phyloP scores from a whole-genome alignment of 2,329 filamentous ascomycete genomes.

The Aspergillus awamori region DNA sequence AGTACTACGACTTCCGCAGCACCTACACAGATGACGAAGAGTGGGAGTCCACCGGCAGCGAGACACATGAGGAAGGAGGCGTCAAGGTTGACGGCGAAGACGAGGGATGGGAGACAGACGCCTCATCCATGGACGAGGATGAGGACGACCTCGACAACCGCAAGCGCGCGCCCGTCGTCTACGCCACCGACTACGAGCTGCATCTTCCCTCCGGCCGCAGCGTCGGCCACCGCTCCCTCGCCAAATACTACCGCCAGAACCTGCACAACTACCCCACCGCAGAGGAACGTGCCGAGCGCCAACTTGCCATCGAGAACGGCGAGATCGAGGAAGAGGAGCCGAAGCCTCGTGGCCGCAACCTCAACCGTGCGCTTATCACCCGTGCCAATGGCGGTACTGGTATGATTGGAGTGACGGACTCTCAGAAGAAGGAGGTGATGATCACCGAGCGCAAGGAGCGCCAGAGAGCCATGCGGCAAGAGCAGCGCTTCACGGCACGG shows the following conservation, averaged over 20 bases:
- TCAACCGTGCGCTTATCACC: conserved; percentile 61
- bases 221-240: conserved; percentile 85
- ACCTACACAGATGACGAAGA: conserved; percentile 85
- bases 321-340: conserved; percentile 54
- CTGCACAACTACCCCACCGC: conserved; percentile 78
- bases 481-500: conserved; percentile 67
- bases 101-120: conserved; percentile 93
- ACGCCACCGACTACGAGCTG: conserved; percentile 90
- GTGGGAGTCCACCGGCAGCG: conserved; percentile 54
- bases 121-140: conserved; percentile 84
- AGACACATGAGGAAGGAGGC: conserved; percentile 53
- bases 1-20: conserved; percentile 95
- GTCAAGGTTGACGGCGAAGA: conserved; percentile 65
- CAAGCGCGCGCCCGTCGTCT: conserved; percentile 76
- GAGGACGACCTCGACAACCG: conserved; percentile 79
- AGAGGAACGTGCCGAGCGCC: conserved; percentile 71
- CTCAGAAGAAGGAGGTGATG: conserved; percentile 70
- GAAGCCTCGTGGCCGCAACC: conserved; percentile 37
- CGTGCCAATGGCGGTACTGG: conserved; percentile 74
- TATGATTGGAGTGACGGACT: conserved; percentile 75
- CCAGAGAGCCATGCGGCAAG: conserved; percentile 64
- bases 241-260: conserved; percentile 91
- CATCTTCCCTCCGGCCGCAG: conserved; percentile 88
- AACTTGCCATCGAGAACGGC: conserved; percentile 58
- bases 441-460: conserved; percentile 70